phyloP scores from a whole-genome alignment of 495 filamentous ascomycete genomes.

The Penicillium mononematosum region DNA sequence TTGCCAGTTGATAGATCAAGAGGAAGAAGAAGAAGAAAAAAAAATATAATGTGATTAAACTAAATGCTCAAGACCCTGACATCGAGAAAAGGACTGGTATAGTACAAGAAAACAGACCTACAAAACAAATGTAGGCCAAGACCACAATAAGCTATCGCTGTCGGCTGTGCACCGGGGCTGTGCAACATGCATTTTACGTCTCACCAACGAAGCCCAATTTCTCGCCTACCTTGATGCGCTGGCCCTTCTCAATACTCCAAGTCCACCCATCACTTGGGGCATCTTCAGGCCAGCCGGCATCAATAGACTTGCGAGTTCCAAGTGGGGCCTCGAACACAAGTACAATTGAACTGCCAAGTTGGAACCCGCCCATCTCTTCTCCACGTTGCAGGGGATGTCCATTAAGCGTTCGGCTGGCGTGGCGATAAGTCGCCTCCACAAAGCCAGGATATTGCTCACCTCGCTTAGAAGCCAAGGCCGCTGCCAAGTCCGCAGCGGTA shows the following conservation, averaged over 20 bases:
- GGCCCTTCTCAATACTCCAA: slow-evolving; percentile 81
- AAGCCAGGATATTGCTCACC: slow-evolving; percentile 84
- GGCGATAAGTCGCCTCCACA: slow-evolving; percentile 83
- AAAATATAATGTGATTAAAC: background rate
- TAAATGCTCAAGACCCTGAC: background rate
- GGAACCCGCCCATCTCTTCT: slow-evolving; percentile 98
- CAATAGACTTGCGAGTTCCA: slow-evolving; percentile 58
- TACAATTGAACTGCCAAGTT: slow-evolving; percentile 92
- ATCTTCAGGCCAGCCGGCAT: slow-evolving; percentile 60
- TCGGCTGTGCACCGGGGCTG: slow-evolving; percentile 8
- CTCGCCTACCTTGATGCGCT: slow-evolving; percentile 85
- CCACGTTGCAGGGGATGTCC: slow-evolving; percentile 82
- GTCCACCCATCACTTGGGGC: slow-evolving; percentile 66
- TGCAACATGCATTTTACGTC: slow-evolving; percentile 7
- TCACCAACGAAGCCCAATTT: slow-evolving; percentile 65
- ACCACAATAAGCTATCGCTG: background rate
- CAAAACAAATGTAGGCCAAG: slow-evolving; percentile 1
- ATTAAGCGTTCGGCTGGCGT: slow-evolving; percentile 70
- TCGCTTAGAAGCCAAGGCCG: slow-evolving; percentile 68
- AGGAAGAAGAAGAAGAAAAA: background rate
- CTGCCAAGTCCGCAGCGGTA: slow-evolving; percentile 79
- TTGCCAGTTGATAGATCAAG: background rate
- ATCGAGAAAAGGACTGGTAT: slow-evolving; percentile 19
- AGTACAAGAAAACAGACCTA: slow-evolving; percentile 14
- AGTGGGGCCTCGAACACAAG: slow-evolving; percentile 94